Evolutionary conservation across 2,329 filamentous ascomycete genomes (phyloP).

Genomic region (Diaporthe citri): DNA sequence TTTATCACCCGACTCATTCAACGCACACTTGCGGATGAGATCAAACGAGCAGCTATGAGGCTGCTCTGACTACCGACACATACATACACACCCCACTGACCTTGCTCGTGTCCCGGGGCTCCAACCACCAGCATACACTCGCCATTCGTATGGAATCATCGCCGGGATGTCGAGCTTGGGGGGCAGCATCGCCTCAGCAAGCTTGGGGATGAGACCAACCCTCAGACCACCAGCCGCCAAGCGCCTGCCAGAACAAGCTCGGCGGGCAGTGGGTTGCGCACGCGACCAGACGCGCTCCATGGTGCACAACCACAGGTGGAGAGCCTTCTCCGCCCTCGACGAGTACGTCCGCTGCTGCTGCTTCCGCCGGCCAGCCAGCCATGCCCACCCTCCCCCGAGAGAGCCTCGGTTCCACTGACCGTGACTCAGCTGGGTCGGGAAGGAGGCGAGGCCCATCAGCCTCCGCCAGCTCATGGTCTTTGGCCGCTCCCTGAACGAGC

Average conservation of each 20-base stretch:
- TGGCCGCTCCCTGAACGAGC: constrained; percentile 91
- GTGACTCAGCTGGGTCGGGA: constrained; percentile 85
- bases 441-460: constrained; percentile 94
- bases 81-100: background rate
- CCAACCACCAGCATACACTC: background rate
- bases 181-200: constrained; percentile 37
- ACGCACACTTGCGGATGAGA: background rate
- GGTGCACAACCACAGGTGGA: constrained; percentile 63
- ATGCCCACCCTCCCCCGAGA: constrained; percentile 25
- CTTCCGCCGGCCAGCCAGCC: constrained; percentile 28
- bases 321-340: constrained; percentile 73
- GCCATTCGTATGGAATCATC: constrained; percentile 37
- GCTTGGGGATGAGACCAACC: constrained; percentile 6
- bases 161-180: constrained; percentile 37
- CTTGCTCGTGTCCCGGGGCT: background rate
- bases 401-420: constrained; percentile 36
- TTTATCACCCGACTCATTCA: constrained; percentile 1
- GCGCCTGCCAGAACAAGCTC: constrained; percentile 30
- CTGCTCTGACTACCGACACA: background rate
- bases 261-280: constrained; percentile 14
- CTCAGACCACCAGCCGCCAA: constrained; percentile 10
- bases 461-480: constrained; percentile 97
- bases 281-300: constrained; percentile 35
- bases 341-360: constrained; percentile 61
- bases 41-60: background rate